Evolutionary conservation across 1,139 yeast genomes (phyloP).

Genomic region (Suhomyces yuchorum): DNA sequence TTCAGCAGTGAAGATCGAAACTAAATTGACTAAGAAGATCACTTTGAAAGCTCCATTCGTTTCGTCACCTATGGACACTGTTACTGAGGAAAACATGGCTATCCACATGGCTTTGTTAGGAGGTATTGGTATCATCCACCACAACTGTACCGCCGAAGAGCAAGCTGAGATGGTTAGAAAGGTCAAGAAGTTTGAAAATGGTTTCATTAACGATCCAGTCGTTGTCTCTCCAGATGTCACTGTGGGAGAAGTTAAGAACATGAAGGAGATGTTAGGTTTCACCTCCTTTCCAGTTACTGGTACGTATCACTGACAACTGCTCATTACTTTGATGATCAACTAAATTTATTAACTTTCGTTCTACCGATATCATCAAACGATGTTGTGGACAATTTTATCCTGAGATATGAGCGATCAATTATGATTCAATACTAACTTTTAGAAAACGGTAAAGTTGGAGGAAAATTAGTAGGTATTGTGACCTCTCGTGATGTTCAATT

Average conservation of each 20-base stretch:
- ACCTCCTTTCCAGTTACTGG: slow-evolving; percentile 99
- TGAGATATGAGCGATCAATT: slow-evolving; percentile 5
- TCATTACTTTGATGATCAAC: slow-evolving; percentile 59
- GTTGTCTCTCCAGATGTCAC: slow-evolving; percentile 76
- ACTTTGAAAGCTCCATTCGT: slow-evolving; percentile 91
- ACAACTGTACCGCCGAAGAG: slow-evolving; percentile 93
- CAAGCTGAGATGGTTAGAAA: slow-evolving; percentile 98
- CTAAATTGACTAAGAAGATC: slow-evolving; percentile 88
- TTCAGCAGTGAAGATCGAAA: slow-evolving; percentile 71
- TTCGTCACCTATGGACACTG: slow-evolving; percentile 99
- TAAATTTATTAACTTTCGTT: slow-evolving; percentile 90
- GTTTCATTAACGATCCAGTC: slow-evolving; percentile 93
- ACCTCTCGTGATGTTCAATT: slow-evolving; percentile 98
- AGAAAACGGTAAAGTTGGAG: slow-evolving; percentile 87
- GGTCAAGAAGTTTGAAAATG: slow-evolving; percentile 96
- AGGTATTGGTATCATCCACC: slow-evolving; percentile 98
- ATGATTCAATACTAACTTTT: slow-evolving; percentile 29
- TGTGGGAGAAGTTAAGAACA: slow-evolving; percentile 76
- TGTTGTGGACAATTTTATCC: slow-evolving; percentile 75
- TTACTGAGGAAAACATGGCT: slow-evolving; percentile 97
- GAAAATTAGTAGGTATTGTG: slow-evolving; percentile 90
- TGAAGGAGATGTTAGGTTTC: slow-evolving; percentile 79
- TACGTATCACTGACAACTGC: slow-evolving; percentile 52
- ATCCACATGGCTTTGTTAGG: slow-evolving; percentile 98
- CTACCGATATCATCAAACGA: slow-evolving; percentile 99